Conservation (phyloP, 148 eudicot genomes). For the Selenicereus undatus region DNA sequence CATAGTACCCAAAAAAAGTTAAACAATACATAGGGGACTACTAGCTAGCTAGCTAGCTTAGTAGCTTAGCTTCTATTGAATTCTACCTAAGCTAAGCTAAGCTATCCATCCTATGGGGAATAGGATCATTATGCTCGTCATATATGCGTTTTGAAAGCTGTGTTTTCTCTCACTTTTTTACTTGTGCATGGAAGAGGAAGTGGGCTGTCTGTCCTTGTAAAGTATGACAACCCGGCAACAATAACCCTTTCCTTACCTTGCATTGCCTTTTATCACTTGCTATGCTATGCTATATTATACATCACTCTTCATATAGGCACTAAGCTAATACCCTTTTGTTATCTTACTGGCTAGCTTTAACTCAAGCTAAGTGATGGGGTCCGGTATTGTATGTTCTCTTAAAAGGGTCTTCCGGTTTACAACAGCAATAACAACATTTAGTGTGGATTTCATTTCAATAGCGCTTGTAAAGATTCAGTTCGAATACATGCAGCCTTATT, state of each 20-base stretch:
- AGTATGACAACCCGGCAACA: conserved; percentile 12
- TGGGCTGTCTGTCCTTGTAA: conserved; percentile 23
- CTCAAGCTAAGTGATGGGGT: too few species aligned
- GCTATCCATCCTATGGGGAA: background rate
- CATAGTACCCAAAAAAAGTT: background rate
- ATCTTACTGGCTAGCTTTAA: too few species aligned
- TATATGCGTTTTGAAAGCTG: conserved; percentile 15
- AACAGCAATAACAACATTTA: too few species aligned
- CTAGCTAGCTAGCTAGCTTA: too few species aligned
- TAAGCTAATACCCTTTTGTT: background rate
- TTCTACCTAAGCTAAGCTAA: background rate
- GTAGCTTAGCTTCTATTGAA: too few species aligned
- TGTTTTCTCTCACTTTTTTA: background rate
- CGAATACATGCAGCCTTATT: too few species aligned
- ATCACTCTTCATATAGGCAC: background rate
- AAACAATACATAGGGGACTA: background rate
- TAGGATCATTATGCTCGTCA: conserved; percentile 11
- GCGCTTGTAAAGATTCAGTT: too few species aligned
- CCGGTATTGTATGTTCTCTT: too few species aligned
- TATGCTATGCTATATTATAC: too few species aligned
- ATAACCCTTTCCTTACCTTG: background rate
- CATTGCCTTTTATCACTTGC: background rate
- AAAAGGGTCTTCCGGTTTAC: too few species aligned
- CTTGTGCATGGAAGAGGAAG: background rate
- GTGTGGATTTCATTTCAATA: too few species aligned